Evolutionary conservation across 1,284 basidiomycete genomes (phyloP).

Genomic region (Psilocybe mexicana): DNA sequence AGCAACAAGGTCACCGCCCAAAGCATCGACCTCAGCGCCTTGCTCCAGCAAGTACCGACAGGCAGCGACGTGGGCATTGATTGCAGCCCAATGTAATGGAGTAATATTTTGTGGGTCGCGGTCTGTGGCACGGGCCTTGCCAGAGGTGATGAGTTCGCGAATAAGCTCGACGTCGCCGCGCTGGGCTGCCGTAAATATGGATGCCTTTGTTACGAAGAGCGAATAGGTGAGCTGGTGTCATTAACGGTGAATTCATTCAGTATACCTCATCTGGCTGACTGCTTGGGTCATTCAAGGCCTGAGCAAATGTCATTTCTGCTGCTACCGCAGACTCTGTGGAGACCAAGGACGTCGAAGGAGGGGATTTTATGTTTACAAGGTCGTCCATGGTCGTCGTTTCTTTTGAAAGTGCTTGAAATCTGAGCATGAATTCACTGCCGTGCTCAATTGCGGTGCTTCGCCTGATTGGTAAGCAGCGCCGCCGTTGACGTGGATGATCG

Average conservation of each 20-base stretch:
- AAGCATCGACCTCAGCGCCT: slow-evolving; percentile 93
- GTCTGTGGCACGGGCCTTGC: slow-evolving; percentile 74
- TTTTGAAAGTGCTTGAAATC: slow-evolving; percentile 6
- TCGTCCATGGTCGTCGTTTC: slow-evolving; percentile 27
- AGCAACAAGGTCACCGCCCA: slow-evolving; percentile 94
- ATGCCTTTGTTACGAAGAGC: slow-evolving; percentile 32
- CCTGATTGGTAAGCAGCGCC: neutral
- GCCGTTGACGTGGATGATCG: no score
- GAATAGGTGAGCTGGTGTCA: slow-evolving; percentile 1
- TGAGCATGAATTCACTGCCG: neutral
- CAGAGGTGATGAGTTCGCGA: slow-evolving; percentile 71
- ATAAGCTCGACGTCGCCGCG: slow-evolving; percentile 79
- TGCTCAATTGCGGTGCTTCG: neutral
- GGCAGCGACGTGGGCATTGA: slow-evolving; percentile 83
- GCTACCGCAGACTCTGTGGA: slow-evolving; percentile 42
- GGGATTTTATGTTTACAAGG: slow-evolving; percentile 39
- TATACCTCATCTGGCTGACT: slow-evolving; percentile 32
- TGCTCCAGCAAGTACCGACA: slow-evolving; percentile 85
- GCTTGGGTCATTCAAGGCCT: slow-evolving; percentile 32
- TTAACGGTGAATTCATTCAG: neutral
- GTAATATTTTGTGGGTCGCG: slow-evolving; percentile 92
- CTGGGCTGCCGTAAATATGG: slow-evolving; percentile 86
- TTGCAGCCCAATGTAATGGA: slow-evolving; percentile 96
- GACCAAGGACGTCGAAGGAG: slow-evolving; percentile 40
- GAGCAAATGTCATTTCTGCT: slow-evolving; percentile 39